A percentile compares a stretch with the other conserved stretches of the same genome.
These are phyloP conservation scores for Pterocarpus macrocarpus DNA, from an alignment of 306 rosid genomes.

Conservation along the genomic window DNA sequence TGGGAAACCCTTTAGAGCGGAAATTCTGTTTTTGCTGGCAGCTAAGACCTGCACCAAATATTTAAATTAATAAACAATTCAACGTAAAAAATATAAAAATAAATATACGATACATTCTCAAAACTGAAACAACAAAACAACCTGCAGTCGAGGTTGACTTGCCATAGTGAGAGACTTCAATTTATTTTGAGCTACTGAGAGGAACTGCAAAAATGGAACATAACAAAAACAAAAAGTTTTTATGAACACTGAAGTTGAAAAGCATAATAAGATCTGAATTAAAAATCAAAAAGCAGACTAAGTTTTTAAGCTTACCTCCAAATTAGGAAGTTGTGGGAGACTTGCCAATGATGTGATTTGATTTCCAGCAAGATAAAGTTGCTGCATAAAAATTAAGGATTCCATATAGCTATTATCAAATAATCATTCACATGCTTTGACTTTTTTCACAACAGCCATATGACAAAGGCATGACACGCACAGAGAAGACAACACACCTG, in stretches of 20 bases:
- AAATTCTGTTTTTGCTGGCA: slow-evolving; percentile 96
- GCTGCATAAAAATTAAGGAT: slow-evolving; percentile 61
- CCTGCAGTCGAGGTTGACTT: slow-evolving; percentile 99
- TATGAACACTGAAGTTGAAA: slow-evolving; percentile 36
- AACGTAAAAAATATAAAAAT: not conserved
- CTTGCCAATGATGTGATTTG: slow-evolving; percentile 96
- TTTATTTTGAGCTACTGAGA: slow-evolving; percentile 97
- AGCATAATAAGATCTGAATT: slow-evolving; percentile 23
- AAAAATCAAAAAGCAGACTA: slow-evolving; percentile 20
- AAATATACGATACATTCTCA: slow-evolving; percentile 24
- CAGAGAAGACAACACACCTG: slow-evolving; percentile 66
- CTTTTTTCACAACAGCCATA: not conserved
- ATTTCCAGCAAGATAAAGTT: slow-evolving; percentile 98
- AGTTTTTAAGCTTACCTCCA: slow-evolving; percentile 76
- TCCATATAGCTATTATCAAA: slow-evolving; percentile 27
- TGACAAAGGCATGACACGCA: slow-evolving; percentile 20
- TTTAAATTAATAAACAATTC: slow-evolving; percentile 5
- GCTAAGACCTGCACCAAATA: slow-evolving; percentile 86
- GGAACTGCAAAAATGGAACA: slow-evolving; percentile 69
- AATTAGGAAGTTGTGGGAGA: slow-evolving; percentile 95
- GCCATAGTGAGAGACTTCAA: slow-evolving; percentile 95
- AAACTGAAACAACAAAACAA: slow-evolving; percentile 51
- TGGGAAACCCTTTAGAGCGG: slow-evolving; percentile 92
- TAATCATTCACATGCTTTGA: slow-evolving; percentile 14
- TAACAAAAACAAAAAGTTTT: slow-evolving; percentile 15